Evolutionary conservation across 371 early-diverging fungal genomes (phyloP).

Genomic region (Coemansia sp.): DNA sequence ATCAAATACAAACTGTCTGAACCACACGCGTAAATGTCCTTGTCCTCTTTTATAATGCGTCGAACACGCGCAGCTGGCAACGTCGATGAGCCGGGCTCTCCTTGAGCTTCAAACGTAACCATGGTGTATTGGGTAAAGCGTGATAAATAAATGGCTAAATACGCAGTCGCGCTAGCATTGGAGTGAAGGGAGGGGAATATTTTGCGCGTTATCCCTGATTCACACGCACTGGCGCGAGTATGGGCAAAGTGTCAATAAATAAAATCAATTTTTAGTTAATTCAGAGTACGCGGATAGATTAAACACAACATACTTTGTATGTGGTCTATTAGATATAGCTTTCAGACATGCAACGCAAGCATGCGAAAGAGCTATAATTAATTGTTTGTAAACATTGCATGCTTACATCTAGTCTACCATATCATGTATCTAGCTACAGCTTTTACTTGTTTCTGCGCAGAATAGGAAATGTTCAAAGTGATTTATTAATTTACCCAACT

Average conservation of each 20-base stretch:
- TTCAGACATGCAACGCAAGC: too few relatives aligned
- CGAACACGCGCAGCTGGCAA: slow-evolving; percentile 78
- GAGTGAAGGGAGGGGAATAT: not conserved
- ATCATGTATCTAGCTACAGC: too few relatives aligned
- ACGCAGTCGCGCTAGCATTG: not conserved
- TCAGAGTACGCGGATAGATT: not conserved
- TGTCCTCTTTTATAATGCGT: slow-evolving; percentile 81
- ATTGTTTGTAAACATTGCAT: too few relatives aligned
- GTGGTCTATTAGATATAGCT: too few relatives aligned
- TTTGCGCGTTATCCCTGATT: not conserved
- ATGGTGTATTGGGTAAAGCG: not conserved
- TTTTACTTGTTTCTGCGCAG: too few relatives aligned
- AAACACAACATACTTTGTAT: too few relatives aligned
- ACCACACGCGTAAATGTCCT: slow-evolving; percentile 67
- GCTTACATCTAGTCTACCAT: too few relatives aligned
- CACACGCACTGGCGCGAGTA: not conserved
- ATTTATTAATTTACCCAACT: slow-evolving; percentile 6
- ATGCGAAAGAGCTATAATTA: too few relatives aligned
- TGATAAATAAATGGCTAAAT: not conserved
- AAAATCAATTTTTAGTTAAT: not conserved
- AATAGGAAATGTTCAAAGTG: too few relatives aligned
- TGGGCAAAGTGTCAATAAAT: not conserved
- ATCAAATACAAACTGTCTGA: slow-evolving; percentile 78
- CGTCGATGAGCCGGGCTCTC: slow-evolving; percentile 58
- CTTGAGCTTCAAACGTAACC: slow-evolving; percentile 14